Evolutionary conservation across 1,284 basidiomycete species (phyloP).

Genomic region (Meira nashicola): DNA sequence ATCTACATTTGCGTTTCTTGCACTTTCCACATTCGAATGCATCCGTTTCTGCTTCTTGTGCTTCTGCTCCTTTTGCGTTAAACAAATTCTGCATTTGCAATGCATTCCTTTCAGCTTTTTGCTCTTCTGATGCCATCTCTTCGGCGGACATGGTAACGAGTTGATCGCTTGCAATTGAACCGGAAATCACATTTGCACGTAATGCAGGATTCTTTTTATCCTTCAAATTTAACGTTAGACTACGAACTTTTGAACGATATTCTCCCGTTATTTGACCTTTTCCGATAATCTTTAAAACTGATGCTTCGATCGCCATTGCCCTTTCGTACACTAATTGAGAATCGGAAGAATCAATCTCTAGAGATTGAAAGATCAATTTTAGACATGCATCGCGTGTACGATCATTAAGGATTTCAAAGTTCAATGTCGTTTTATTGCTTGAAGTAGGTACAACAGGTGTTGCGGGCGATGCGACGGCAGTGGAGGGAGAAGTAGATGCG

Average conservation of each 20-base stretch:
- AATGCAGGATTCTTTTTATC: slow-evolving; percentile 88
- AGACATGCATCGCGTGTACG: slow-evolving; percentile 79
- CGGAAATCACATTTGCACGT: slow-evolving; percentile 76
- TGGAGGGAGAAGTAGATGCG: slow-evolving; percentile 24
- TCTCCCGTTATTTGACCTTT: slow-evolving; percentile 36
- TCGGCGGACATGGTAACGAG: slow-evolving; percentile 77
- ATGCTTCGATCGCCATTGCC: slow-evolving; percentile 55
- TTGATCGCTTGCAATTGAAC: slow-evolving; percentile 66
- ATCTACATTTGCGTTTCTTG: slow-evolving; percentile 53
- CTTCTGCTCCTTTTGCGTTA: slow-evolving; percentile 82
- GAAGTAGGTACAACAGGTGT: slow-evolving; percentile 17
- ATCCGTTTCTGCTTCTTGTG: slow-evolving; percentile 81
- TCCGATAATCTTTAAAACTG: slow-evolving; percentile 45
- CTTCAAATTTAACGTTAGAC: slow-evolving; percentile 86
- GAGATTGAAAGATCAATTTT: slow-evolving; percentile 83
- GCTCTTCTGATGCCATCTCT: slow-evolving; percentile 91
- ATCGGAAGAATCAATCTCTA: slow-evolving; percentile 57
- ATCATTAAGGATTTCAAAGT: slow-evolving; percentile 53
- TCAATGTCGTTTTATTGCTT: slow-evolving; percentile 25
- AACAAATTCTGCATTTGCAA: slow-evolving; percentile 66
- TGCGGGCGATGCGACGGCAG: slow-evolving; percentile 18
- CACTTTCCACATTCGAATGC: slow-evolving; percentile 95
- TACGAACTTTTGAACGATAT: slow-evolving; percentile 79
- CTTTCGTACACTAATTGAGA: slow-evolving; percentile 48
- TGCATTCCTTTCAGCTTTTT: slow-evolving; percentile 74